Evolutionary conservation across 1,139 yeast species (phyloP), one percentile per base, ranked within the genome.

Genomic region (Debaryomyces psychrophilus): DNA sequence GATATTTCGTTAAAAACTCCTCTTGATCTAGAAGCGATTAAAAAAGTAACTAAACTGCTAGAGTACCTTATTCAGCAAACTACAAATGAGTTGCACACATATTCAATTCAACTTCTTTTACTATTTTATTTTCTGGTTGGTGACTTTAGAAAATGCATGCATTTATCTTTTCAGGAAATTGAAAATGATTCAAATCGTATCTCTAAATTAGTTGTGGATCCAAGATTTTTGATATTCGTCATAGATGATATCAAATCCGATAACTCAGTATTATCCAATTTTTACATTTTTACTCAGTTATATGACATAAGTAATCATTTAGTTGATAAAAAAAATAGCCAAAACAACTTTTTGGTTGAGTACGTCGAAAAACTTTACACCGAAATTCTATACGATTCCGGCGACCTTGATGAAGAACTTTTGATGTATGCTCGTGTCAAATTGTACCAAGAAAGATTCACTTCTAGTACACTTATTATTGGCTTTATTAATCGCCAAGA

Each of bases 151-250:
- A 44, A 43, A 3, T 27, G 53, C 14, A 39, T 53, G 27, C 44
- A 50, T 35, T 53, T 51, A 34, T 39, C 54, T 9, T 45, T 48
- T 5, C 46, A 56, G 23, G 46, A 52, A 20, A 51, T 47, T 15
- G 37, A 47, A 12, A 58, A 57, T 4, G 11, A 7, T n/a, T n/a
- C 33, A 5, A 38, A 7, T 7, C n/a, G 14, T n/a, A 11, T 11
- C 18, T 17, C 11, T 2, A 44, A 45, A 3, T 47, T 58, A 8
- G 25, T 55, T 7, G 39, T 60, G 4, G 50, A 54, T 33, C 62
- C 66, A 1, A 36, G 44, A 5, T 49, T 61, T 22, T 47, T 60
- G 2, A 37, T 59, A 9, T 44, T 46, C 18, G 12, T 57, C 3
- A 27, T 53, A 4, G 47, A 45, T 20, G 41, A 33, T 14, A 23